Evolutionary conservation across 202 grass and related monocot species (phyloP).

Genomic region (Brachypodium distachyon): DNA sequence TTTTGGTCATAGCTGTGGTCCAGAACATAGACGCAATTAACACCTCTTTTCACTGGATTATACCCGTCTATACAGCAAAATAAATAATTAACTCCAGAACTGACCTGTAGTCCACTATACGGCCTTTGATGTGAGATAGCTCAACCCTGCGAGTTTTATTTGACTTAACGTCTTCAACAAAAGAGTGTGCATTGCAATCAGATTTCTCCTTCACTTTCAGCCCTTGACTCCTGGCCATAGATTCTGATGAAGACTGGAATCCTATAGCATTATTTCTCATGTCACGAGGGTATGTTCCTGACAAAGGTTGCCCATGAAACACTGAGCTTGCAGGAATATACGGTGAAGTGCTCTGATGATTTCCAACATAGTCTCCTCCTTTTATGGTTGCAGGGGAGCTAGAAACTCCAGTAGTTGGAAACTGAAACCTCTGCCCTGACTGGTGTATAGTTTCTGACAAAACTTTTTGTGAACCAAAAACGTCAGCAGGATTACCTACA

Average conservation of each 20-base stretch:
- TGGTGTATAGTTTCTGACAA: slow-evolving; percentile 12
- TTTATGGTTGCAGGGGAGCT: slow-evolving; percentile 26
- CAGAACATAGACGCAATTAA: slow-evolving; percentile 18
- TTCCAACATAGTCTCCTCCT: slow-evolving; percentile 19
- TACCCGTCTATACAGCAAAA: neutral
- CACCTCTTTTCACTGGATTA: neutral
- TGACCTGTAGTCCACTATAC: slow-evolving; percentile 82
- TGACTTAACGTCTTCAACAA: slow-evolving; percentile 64
- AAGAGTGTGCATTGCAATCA: slow-evolving; percentile 50
- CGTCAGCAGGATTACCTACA: slow-evolving; percentile 21
- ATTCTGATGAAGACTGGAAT: slow-evolving; percentile 33
- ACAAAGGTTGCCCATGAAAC: slow-evolving; percentile 26
- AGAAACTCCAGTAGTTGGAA: slow-evolving; percentile 18
- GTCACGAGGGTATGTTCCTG: slow-evolving; percentile 26
- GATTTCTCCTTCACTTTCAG: slow-evolving; percentile 38
- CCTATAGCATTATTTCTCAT: slow-evolving; percentile 29
- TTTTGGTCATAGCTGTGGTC: slow-evolving; percentile 72
- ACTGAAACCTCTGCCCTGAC: slow-evolving; percentile 36
- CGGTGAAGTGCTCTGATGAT: slow-evolving; percentile 33
- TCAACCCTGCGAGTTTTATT: slow-evolving; percentile 53
- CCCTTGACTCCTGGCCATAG: slow-evolving; percentile 29
- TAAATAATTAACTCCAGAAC: slow-evolving; percentile 24
- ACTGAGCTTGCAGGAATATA: slow-evolving; percentile 31
- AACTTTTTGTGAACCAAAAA: slow-evolving; percentile 51
- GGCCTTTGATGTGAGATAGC: slow-evolving; percentile 69